Percentiles rank a stretch among this genome's conserved stretches.
These are phyloP conservation scores for Hygrophoropsis aurantiaca DNA, from an alignment of 768 basidiomycete species.

Conservation along the genomic window DNA sequence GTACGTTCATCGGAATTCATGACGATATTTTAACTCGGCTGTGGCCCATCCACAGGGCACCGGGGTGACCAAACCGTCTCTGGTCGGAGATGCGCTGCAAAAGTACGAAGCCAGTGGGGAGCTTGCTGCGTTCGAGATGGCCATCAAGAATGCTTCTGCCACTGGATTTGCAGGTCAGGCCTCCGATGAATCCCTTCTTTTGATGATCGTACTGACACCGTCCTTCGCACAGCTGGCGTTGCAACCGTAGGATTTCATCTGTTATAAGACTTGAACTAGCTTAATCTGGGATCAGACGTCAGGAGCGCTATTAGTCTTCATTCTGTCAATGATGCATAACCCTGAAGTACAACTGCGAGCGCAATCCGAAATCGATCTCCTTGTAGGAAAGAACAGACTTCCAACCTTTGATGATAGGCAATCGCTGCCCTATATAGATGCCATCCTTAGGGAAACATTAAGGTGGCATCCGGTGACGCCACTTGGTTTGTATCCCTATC, in stretches of 20 bases:
- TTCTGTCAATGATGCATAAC: constrained; percentile 27
- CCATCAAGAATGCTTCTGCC: constrained; percentile 17
- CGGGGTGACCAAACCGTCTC: constrained; percentile 13
- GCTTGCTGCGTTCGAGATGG: constrained; percentile 16
- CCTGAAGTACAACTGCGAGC: constrained; percentile 21
- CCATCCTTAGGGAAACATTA: constrained; percentile 18
- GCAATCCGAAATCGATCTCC: constrained; percentile 22
- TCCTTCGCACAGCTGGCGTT: constrained; percentile 15
- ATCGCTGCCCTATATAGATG: constrained; percentile 22
- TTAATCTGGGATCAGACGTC: constrained; percentile 12
- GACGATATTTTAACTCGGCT: background rate
- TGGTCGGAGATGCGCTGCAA: constrained; percentile 21
- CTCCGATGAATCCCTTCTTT: background rate
- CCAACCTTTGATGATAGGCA: constrained; percentile 22
- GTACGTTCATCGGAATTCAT: constrained; percentile 3
- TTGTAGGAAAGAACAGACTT: constrained; percentile 18
- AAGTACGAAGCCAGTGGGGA: constrained; percentile 19
- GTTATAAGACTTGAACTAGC: background rate
- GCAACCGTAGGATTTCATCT: constrained; percentile 19
- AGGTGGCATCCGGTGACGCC: constrained; percentile 24
- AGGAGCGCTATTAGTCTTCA: constrained; percentile 15
- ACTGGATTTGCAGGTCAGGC: constrained; percentile 22
- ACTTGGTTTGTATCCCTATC: constrained; percentile 13
- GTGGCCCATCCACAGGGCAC: constrained; percentile 11
- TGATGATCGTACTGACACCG: constrained; percentile 8